phyloP scores from a whole-genome alignment of 805 yeast genomes.

The Myxozyma sirexii region DNA sequence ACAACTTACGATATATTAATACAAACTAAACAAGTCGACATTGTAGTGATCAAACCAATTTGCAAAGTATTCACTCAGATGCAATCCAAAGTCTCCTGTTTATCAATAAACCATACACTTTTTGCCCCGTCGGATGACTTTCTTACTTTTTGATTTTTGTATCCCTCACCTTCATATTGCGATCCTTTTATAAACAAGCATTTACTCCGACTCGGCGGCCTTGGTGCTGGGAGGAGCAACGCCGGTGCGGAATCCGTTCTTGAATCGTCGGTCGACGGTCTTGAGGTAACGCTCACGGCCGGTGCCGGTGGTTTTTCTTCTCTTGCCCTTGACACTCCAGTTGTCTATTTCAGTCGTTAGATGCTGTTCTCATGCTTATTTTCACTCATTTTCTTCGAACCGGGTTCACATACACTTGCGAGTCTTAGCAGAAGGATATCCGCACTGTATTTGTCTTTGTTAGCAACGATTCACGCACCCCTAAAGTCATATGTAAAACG shows the following conservation, averaged over 20 bases:
- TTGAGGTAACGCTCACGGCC: constrained; percentile 99
- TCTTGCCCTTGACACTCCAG: constrained; percentile 99
- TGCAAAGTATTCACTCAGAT: neutral
- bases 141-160: neutral
- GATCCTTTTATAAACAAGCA: neutral
- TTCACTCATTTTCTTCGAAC: neutral
- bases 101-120: neutral
- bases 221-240: constrained; percentile 49
- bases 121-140: neutral
- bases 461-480: too few relatives aligned
- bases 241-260: constrained; percentile 97
- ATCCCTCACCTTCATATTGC: too few relatives aligned
- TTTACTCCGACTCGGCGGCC: constrained; percentile 16
- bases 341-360: constrained; percentile 51
- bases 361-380: neutral
- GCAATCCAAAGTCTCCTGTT: neutral
- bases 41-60: neutral
- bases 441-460: constrained; percentile 58
- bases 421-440: constrained; percentile 99
- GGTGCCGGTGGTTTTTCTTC: constrained; percentile 99
- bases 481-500: too few relatives aligned
- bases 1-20: constrained; percentile 2
- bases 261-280: constrained; percentile 96
- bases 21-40: constrained; percentile 1
- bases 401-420: constrained; percentile 59